A percentile compares a stretch with the other conserved stretches of the same genome.
Evolutionary conservation across 179 eudicot species (phyloP).

Genomic region (Dionaea muscipula): DNA sequence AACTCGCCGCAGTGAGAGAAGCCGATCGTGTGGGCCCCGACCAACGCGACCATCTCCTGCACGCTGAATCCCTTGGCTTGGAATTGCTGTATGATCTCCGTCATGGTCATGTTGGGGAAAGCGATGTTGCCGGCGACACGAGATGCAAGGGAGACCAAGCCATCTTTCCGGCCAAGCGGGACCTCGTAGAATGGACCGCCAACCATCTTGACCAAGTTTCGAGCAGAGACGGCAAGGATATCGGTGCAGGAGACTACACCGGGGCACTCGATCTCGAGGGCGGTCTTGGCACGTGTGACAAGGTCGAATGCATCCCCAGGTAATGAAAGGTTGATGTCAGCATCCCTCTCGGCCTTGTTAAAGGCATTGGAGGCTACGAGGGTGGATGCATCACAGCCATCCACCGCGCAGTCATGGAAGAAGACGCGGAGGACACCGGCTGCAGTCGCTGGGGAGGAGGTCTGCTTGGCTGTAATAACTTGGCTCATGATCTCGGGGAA

Average conservation of each 20-base stretch:
- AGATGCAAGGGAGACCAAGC: slow-evolving; percentile 29
- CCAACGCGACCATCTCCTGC: slow-evolving; percentile 33
- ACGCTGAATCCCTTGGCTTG: slow-evolving; percentile 25
- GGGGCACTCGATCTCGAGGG: slow-evolving; percentile 30
- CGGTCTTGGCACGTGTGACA: slow-evolving; percentile 32
- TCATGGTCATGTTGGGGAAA: slow-evolving; percentile 27
- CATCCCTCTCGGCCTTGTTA: slow-evolving; percentile 30
- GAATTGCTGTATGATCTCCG: slow-evolving; percentile 24
- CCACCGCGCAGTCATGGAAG: slow-evolving; percentile 40
- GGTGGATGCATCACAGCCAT: slow-evolving; percentile 33
- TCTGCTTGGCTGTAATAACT: slow-evolving; percentile 21
- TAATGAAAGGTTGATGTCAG: slow-evolving; percentile 28
- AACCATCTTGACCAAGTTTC: slow-evolving; percentile 29
- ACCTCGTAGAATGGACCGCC: slow-evolving; percentile 32
- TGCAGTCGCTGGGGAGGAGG: slow-evolving; percentile 25
- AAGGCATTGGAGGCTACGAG: slow-evolving; percentile 25
- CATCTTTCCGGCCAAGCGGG: slow-evolving; percentile 28
- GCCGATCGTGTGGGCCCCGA: slow-evolving; percentile 40
- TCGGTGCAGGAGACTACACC: slow-evolving; percentile 32
- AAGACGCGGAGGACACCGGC: slow-evolving; percentile 27
- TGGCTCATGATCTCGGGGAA: slow-evolving; percentile 19
- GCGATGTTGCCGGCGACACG: slow-evolving; percentile 27
- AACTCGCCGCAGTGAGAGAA: slow-evolving; percentile 36
- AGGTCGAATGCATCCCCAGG: slow-evolving; percentile 33
- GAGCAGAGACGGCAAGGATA: slow-evolving; percentile 20